Evolutionary conservation across 345 rosid genomes (phyloP), one percentile per base, ranked within the genome.

Genomic region (Lepidium sativum): DNA sequence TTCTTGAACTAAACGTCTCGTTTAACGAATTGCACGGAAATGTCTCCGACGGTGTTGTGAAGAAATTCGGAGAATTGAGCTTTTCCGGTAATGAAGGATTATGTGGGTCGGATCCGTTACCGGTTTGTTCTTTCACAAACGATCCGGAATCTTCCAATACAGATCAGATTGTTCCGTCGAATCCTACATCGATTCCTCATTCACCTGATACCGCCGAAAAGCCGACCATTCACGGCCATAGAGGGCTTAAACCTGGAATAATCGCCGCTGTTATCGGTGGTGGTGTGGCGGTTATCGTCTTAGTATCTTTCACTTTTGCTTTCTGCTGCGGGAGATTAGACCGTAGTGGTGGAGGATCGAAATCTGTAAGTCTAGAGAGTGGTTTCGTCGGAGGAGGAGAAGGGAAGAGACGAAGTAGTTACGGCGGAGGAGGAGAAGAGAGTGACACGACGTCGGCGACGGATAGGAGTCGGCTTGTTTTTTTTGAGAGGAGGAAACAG

Each of bases 11-110:
- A 6, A 89, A 92, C 32, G 61, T 92, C 12, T 84, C 97, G 6
- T 84, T 78, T 54, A 92, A 92, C 37, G 90, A 86, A 14, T 70
- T 92, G n/a, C 80, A 71, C 74, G 98, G 97, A 1, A 73, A 81
- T 10, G 49, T 92, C 59, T 82, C 97, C 4, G 83, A 70, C 6
- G 76, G 77, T 4, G 21, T 84, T 23, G 34, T 84, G 68, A 87
- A 74, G 56, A 84, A 75, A 69, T 92, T 89, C 69, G 82, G 86
- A 0, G 78, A 71, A 0, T 54, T 57, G 68, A 87, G 96, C 70
- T 87, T 92, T 54, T 33, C 77, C n/a, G 98, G 97, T 17, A 89
- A 92, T 61, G 88, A 77, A 73, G 97, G 86, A 4, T 63, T 92
- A 0, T 92, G 98, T 29, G 98, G 98, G 45, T 63, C 89, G 41